Evolutionary conservation across 2,329 filamentous ascomycete genomes (phyloP).

Genomic region (Alternaria consortialis): DNA sequence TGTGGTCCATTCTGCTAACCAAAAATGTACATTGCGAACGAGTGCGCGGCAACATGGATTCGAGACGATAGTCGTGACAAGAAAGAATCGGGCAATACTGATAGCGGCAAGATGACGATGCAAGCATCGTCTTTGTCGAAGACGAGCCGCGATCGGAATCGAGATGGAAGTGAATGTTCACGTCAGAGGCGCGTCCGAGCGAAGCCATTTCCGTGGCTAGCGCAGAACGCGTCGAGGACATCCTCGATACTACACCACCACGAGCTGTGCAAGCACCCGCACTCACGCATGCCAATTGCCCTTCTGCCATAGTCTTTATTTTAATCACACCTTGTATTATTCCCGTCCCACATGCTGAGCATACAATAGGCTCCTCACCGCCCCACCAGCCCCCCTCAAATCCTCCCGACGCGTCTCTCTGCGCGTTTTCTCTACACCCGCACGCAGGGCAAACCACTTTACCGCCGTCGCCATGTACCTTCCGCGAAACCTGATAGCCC

Average conservation of each 20-base stretch:
- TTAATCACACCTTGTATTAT: conserved; percentile 27
- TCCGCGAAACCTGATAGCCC: conserved; percentile 85
- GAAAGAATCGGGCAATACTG: too few species aligned
- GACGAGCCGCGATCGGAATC: conserved; percentile 17
- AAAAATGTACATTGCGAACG: too few species aligned
- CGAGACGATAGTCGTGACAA: too few species aligned
- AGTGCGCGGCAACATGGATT: too few species aligned
- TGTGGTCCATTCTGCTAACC: too few species aligned
- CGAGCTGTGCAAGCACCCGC: conserved; percentile 36
- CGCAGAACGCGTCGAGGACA: conserved; percentile 33
- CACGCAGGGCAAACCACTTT: conserved; percentile 26
- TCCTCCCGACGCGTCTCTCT: conserved; percentile 37
- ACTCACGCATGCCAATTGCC: conserved; percentile 34
- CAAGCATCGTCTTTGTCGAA: too few species aligned
- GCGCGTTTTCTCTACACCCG: conserved; percentile 27
- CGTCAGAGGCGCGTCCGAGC: conserved; percentile 29
- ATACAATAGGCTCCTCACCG: conserved; percentile 30
- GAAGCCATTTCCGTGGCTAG: conserved; percentile 24
- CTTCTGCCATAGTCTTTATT: conserved; percentile 22
- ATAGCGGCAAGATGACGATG: too few species aligned
- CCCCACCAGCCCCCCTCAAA: conserved; percentile 24
- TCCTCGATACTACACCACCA: conserved; percentile 25
- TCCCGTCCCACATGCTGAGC: conserved; percentile 19
- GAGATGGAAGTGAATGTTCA: conserved; percentile 28
- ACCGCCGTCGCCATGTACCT: conserved; percentile 77